Evolutionary conservation across 2,329 filamentous ascomycete genomes (phyloP), one percentile per base, ranked within the genome.

Genomic region (Graphilbum ipis-grandicollis): DNA sequence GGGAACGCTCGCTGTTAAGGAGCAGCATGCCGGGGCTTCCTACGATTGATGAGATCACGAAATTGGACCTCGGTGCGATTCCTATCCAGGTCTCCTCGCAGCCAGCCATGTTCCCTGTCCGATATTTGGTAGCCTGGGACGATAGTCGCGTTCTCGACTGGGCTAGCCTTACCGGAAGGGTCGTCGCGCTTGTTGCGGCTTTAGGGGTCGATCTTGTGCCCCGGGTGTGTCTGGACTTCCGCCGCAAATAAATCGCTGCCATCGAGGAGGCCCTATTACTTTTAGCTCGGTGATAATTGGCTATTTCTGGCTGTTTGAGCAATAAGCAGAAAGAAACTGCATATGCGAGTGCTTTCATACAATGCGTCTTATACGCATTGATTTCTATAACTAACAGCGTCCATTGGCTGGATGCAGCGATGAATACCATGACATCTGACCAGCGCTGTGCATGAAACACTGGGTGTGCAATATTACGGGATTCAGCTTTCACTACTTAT

Each of bases 11-110:
- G 60, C 26, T 85, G 0, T 72, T 83, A 41, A 51, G 58, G 1
- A 63, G 75, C 34, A 61, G 65, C 33, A 76, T 85, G 62, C 79
- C 80, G 0, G 80, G 80, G 0, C 63, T 82, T 29, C 61, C 71
- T 31, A 61, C 68, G 0, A 49, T 67, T 3, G 55, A 63, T 0
- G 58, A 75, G 30, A 58, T 84, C 39, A 49, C 57, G 9, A 46
- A 58, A 3, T 52, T 75, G 34, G 61, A 78, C 39, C 58, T 84
- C 29, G 73, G 73, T 42, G 53, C 63, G 10, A 66, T 82, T 37
- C 60, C 62, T 4, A 55, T 83, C 29, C 60, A 58, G 17, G 57
- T 75, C 8, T 56, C 60, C 33, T 46, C 49, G 3, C 46, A 46
- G 1, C 48, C 53, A 0, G 44, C 51, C 4, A 48, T 63, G 25